A percentile compares a stretch with the other conserved stretches of the same genome.
These are phyloP conservation scores for Sphaerostilbella broomeana DNA, from an alignment of 2,329 filamentous ascomycete species.

Conservation along the genomic window DNA sequence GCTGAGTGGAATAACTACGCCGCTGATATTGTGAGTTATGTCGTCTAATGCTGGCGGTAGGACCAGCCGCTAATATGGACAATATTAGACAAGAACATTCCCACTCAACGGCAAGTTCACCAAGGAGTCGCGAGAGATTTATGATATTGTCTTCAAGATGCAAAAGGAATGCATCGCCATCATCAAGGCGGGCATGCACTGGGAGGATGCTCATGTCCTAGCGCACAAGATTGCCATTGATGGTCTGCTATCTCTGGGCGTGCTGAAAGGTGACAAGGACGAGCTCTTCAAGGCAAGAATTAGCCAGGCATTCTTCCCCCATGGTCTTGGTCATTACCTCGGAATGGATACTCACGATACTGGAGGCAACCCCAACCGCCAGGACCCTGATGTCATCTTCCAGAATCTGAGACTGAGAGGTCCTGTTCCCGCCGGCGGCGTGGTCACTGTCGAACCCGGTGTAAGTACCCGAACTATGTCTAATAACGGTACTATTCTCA, in stretches of 20 bases:
- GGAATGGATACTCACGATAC: conserved; percentile 92
- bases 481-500: not conserved
- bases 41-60: not conserved
- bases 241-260: conserved; percentile 67
- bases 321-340: conserved; percentile 84
- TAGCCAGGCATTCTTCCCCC: conserved; percentile 87
- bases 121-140: conserved; percentile 64
- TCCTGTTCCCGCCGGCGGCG: conserved; percentile 65
- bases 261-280: conserved; percentile 60
- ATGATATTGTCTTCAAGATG: conserved; percentile 81
- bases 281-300: conserved; percentile 73
- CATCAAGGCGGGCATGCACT: conserved; percentile 67
- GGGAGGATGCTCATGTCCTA: conserved; percentile 74
- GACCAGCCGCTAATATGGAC: conserved; percentile 6
- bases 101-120: conserved; percentile 69
- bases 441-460: conserved; percentile 93
- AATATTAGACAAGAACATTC: conserved; percentile 68
- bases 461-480: conserved; percentile 39
- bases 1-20: conserved; percentile 69
- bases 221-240: conserved; percentile 79
- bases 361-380: conserved; percentile 69
- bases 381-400: conserved; percentile 78
- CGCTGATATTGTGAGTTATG: conserved; percentile 50
- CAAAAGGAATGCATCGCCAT: conserved; percentile 68
- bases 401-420: conserved; percentile 77